Evolutionary conservation across 495 filamentous ascomycete genomes (phyloP), one percentile per base, ranked within the genome.

Genomic region (Xanthoparmelia taractica): DNA sequence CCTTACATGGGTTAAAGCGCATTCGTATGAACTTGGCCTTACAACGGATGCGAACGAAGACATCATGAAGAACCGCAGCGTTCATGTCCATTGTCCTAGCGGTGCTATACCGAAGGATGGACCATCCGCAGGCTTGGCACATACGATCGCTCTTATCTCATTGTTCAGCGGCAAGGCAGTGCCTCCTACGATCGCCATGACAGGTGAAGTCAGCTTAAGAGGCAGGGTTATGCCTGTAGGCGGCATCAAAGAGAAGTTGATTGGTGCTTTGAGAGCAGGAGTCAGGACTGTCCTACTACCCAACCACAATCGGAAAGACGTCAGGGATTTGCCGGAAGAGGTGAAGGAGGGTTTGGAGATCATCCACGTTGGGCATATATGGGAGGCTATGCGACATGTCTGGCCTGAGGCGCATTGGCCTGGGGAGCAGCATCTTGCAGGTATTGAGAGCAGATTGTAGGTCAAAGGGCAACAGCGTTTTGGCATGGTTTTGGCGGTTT

Each of bases 211-310:
- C 47, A 89, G 87, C 65, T 82, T 99, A 38, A 82, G 95, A 20
- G 94, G 94, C 17, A 84, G 91, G 65, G 87, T 99, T 58, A 85
- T 86, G 77, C 88, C 91, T 13, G 92, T 96, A 61, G 94, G 94
- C 27, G 94, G 95, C 29, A 97, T 97, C 76, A 96, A 97, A 79
- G 94, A 99, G 84, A 99, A 99, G 73, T 78, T 97, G 36, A 97
- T 99, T 71, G 94, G 94, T 17, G 95, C 94, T 34, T 75, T 92
- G 66, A 85, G 92, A 65, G 95, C 94, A 25, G 94, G 94, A 31
- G 94, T 99, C 58, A 95, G 94, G 80, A 94, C 88, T 45, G 94
- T 97, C 38, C 76, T 99, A 60, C 78, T 99, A 38, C 94, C 94
- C 37, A 82, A 87, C 47, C 84, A 87, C 65, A 99, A 99, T 73